Evolutionary conservation across 2,329 filamentous ascomycete genomes (phyloP), one percentile per base, ranked within the genome.

Genomic region (Fusarium sp.): DNA sequence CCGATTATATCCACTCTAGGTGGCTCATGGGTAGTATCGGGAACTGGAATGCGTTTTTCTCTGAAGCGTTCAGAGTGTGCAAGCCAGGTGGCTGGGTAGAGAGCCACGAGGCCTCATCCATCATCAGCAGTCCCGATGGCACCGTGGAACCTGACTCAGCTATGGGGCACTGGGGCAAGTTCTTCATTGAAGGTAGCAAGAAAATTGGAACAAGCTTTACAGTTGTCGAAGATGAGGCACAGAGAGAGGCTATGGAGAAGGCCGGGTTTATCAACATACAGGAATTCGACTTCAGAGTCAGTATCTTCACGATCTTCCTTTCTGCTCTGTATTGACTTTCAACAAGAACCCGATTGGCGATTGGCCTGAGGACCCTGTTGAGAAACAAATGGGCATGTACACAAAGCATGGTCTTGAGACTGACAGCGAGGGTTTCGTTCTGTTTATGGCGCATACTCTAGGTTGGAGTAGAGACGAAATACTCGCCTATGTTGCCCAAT

Each of bases 1-100:
- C 88, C 67, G 88, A 91, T 77, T 88, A 85, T 65, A 85, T 91
- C 61, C 90, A 91, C 74, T 85, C 85, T 4, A 83, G 86, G 49
- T 82, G 86, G 73, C 78, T 91, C 56, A 79, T 85, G 7, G 89
- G 88, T 29, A 84, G 84, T 57, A 84, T 91, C 46, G 76, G 80
- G 10, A 86, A 89, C 68, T 90, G 88, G 78, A 80, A 83, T 37
- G 79, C 82, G 4, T 78, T 90, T 20, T 83, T 89, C 64, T 77
- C 78, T n/a, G 84, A 87, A 61, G 78, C 85, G 4, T 87, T 81
- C 70, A 81, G 82, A 57, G 83, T 87, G 52, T 81, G 89, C 16
- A 85, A 84, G 52, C 87, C 89, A 0, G 88, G 88, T 7, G 88
- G 85, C 11, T 82, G 77, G 71, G 41, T 81, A 10, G 78, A 82